Base-by-base conservation (phyloP, 1,284 basidiomycete genomes). In the Fomes fomentarius region DNA sequence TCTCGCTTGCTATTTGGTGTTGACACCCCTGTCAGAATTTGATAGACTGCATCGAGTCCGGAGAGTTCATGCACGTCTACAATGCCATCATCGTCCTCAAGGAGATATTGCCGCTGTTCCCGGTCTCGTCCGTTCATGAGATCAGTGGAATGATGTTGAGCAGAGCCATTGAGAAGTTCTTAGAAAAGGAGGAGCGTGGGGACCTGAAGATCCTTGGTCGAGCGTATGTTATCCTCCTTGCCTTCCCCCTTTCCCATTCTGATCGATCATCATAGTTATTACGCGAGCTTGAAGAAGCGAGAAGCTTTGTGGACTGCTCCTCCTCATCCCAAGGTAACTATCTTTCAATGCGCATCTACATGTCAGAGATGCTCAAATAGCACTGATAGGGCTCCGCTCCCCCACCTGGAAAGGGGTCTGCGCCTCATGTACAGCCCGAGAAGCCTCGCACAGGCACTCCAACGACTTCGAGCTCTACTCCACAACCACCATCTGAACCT, bases 51-150 rank as follows among this genome's bases (percentile, higher is more conserved):
- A 82, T 89, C 46, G 78, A 84, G 68, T 83, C 83, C 1, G 87
- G 87, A 62, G 94, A 95, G 66, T 97, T 94, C 70, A 95, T 96
- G 90, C 93, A 94, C 66, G 90, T 96, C 52, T 94, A 95, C 71
- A 98, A 98, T 67, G 84, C 92, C 11, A 90, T 97, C 67, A 83
- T 95, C 41, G 87, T 97, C 22, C 78, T 96, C 54, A 93, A 94
- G 64, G 92, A 96, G 69, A 84, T 98, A 30, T 80, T 96, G 40
- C 88, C 91, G 2, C 87, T 90, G 44, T 96, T 95, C 73, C 96
- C 96, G 15, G 67, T 91, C 28, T 81, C 85, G 41, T 73, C 82
- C 17, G 81, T 89, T 35, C 68, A 71, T 15, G 72, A 74, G 37
- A 77, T 78, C 48, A 74, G 77, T 30, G 89, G 89, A 12, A 68